Base-by-base conservation (phyloP, 192 early-diverging fungal species). In the Backusella tuberculispora region DNA sequence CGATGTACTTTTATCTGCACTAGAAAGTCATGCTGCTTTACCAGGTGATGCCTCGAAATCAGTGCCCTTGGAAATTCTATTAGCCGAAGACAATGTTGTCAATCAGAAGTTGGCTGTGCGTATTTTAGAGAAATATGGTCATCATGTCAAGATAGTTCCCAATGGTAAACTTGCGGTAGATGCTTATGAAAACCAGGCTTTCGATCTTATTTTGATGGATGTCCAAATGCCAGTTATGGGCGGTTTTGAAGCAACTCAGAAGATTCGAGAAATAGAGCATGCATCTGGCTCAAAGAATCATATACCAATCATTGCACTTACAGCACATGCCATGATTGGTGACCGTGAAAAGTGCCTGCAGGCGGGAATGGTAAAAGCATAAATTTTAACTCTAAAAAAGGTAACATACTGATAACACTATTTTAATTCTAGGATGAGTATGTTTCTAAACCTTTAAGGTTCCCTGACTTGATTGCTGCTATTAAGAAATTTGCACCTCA, bases 151-250 rank as follows among this genome's bases (percentile, higher is more conserved):
- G 68, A 89, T 95, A 37, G 94, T 92, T 5, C 81, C 89, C 48
- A 94, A 95, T 72, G 94, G 94, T 44, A 86, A 91, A 79, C 67
- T 90, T 77, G 94, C 94, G 0, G 91, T 95, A 2, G 92, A 95
- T 73, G 86, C 82, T 3, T 91, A 91, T 42, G 79, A 85, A 53
- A 24, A 74, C 71, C 75, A 89, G 74, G 80, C 83, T 71, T 87
- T 88, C 83, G 80, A 87, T 71, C 41, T 90, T 73, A 92, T 95
- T 63, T 75, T 95, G 46, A 95, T 95, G 94, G 94, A 95, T 74
- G 90, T 94, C 15, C 92, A 93, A 85, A 94, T 95, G 94, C 94
- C 94, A 4, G 88, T 94, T 26, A 94, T 95, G 92, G 93, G 92
- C 50, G 94, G 94, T 38, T 94, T 93, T 69, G 93, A 95, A 81